Evolutionary conservation across 371 early-diverging fungal genomes (phyloP).

Genomic region (Haplosporangium sp.): DNA sequence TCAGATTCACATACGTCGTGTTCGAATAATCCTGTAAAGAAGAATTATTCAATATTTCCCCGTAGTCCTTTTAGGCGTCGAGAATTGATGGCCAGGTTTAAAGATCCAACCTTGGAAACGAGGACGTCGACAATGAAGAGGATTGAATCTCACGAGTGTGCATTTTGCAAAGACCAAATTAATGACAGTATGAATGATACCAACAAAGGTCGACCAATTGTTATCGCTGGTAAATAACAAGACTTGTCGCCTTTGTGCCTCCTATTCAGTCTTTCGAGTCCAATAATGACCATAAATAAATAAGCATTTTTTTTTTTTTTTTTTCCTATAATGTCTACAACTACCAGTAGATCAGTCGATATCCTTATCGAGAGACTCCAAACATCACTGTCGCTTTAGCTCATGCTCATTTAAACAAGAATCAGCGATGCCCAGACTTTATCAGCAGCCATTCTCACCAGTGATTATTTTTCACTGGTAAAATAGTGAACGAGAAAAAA

Average conservation of each 20-base stretch:
- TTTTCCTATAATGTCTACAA: neutral
- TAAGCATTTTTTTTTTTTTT: neutral
- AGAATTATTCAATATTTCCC: no score
- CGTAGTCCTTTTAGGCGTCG: neutral
- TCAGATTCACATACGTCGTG: no score
- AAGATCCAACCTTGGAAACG: neutral
- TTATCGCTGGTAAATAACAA: neutral
- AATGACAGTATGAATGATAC: neutral
- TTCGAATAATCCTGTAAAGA: no score
- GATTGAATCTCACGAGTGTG: neutral
- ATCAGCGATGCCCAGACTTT: no score
- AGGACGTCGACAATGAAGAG: neutral
- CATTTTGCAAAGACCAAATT: neutral
- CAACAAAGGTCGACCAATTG: neutral
- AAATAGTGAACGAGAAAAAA: no score
- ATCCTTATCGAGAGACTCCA: no score
- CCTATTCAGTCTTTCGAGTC: conserved; percentile 1
- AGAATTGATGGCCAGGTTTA: neutral
- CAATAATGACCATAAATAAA: conserved; percentile 1
- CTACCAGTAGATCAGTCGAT: neutral
- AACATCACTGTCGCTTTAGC: no score
- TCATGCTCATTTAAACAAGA: no score
- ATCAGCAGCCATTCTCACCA: no score
- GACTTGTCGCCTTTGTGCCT: neutral
- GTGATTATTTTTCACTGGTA: no score